Base-by-base conservation (phyloP, 2,329 filamentous ascomycete species). In the Arthroderma uncinatum region DNA sequence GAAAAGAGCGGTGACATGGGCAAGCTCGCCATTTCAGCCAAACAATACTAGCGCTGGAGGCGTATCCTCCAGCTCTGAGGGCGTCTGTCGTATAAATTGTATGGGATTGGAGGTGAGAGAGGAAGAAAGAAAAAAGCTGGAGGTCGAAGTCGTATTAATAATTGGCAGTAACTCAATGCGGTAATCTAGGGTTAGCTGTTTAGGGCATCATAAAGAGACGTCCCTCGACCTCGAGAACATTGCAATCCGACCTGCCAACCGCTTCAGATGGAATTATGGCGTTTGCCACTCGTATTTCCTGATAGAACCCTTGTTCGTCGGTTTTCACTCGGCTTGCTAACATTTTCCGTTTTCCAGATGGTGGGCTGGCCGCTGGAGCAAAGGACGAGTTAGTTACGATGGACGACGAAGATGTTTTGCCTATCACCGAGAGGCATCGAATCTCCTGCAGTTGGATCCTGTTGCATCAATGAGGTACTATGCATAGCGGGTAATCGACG, bases 1-100 rank as follows among this genome's bases (percentile, higher is more conserved):
- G 28, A 34, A 50, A 50, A 50, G 47, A 50, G 47, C 47, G 47
- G 47, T 50, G 47, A 50, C 19, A 14, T 23, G 40, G 19, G 21
- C 21, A 10, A 3, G 25, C 47, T 25, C 47, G 14, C 12, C 47
- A 25, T 30, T 33, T 50, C 47, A 33, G 47, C 47, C 25, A 33
- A 19, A 50, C n/a, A 33, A 9, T 28, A 16, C n/a, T 50, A 48
- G 10, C 12, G 42, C 8, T 48, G 23, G 47, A 14, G 47, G 47
- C 47, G 47, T 33, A 16, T 16, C 12, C 14, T 25, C 14, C 25
- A 25, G 10, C 25, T 12, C 25, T 10, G 25, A 14, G 47, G 25
- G 47, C 28, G 47, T 19, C 47, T 16, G 12, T 50, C 47, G 25
- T 19, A 50, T 19, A 42, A 5, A 19, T 42, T 19, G 5, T 6